A percentile compares a stretch with the other conserved stretches of the same genome.
Conservation (phyloP, 2,329 filamentous ascomycete species). For the Paecilomyces sp. region DNA sequence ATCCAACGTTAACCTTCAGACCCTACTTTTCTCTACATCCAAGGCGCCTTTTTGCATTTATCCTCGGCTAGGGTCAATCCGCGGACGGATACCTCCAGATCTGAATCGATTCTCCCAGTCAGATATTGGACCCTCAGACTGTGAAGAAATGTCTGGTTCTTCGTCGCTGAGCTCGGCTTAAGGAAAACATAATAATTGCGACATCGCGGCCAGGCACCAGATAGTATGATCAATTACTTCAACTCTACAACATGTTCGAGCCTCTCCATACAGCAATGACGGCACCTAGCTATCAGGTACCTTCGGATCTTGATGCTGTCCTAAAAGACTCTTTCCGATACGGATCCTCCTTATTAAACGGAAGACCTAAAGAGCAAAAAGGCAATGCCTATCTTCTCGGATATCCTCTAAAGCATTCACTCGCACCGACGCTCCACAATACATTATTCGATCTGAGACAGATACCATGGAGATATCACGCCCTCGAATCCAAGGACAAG, state of each 20-base stretch:
- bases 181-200: no score
- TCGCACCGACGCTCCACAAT: slow-evolving; percentile 6
- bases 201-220: neutral
- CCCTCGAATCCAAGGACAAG: slow-evolving; percentile 6
- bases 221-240: neutral
- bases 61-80: neutral
- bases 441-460: slow-evolving; percentile 2
- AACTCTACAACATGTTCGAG: neutral
- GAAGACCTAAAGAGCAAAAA: neutral
- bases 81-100: neutral
- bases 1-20: neutral
- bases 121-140: no score
- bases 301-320: neutral
- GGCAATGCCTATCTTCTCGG: slow-evolving; percentile 4
- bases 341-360: neutral
- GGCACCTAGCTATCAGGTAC: neutral
- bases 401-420: slow-evolving; percentile 5
- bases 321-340: neutral
- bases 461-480: slow-evolving; percentile 7
- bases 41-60: neutral
- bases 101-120: no score
- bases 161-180: no score
- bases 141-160: no score
- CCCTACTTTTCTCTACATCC: neutral
- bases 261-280: neutral